These are phyloP conservation scores for Salix exigua DNA, from an alignment of 345 rosid species.

Conservation along the genomic window DNA sequence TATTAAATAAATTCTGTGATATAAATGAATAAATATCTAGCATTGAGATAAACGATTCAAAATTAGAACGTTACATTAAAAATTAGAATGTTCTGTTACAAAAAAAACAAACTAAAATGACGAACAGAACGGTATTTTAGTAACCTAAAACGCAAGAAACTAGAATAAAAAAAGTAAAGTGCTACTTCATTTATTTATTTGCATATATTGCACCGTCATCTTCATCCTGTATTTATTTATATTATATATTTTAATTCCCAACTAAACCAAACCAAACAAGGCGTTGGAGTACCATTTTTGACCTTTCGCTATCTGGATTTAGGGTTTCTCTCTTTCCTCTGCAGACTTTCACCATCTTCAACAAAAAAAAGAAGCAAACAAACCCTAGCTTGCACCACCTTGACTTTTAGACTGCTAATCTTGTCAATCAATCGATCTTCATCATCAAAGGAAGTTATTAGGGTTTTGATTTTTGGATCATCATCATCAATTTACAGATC, in stretches of 20 bases:
- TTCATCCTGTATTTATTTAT: background rate
- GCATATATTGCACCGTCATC: too few species aligned
- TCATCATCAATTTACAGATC: conserved; percentile 11
- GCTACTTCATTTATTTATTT: background rate
- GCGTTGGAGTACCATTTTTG: conserved; percentile 9
- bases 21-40: too few species aligned
- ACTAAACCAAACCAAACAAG: background rate
- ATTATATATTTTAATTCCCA: background rate
- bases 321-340: conserved; percentile 15
- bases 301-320: conserved; percentile 17
- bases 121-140: too few species aligned
- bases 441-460: background rate
- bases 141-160: too few species aligned
- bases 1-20: too few species aligned
- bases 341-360: conserved; percentile 8
- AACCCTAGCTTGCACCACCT: conserved; percentile 5
- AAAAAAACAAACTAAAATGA: too few species aligned
- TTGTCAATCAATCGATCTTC: conserved; percentile 2
- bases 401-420: background rate
- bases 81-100: too few species aligned
- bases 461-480: conserved; percentile 14
- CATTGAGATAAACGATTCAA: too few species aligned
- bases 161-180: background rate
- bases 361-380: background rate
- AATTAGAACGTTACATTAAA: too few species aligned